phyloP scores from a whole-genome alignment of 2,329 filamentous ascomycete genomes.

The Metarhizium humberi region DNA sequence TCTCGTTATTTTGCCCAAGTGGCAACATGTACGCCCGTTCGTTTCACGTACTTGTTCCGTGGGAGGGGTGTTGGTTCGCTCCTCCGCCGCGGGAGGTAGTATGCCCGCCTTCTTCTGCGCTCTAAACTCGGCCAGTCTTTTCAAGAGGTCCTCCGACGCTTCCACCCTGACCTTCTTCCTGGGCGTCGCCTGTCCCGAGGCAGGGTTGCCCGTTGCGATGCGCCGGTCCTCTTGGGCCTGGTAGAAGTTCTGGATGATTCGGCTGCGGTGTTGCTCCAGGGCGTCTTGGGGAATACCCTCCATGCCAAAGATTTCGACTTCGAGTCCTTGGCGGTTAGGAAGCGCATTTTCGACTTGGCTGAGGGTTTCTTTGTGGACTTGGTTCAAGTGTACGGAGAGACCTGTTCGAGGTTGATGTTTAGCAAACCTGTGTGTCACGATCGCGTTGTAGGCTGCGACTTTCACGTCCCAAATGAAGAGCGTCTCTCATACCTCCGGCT shows the following conservation, averaged over 20 bases:
- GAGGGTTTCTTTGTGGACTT: slow-evolving; percentile 93
- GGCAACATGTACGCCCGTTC: too few species aligned
- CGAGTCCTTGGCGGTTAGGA: slow-evolving; percentile 72
- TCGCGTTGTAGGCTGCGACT: background rate
- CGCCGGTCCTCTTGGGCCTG: slow-evolving; percentile 76
- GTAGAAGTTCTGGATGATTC: slow-evolving; percentile 78
- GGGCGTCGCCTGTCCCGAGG: slow-evolving; percentile 52
- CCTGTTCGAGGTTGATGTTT: slow-evolving; percentile 38
- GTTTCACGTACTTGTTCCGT: slow-evolving; percentile 19
- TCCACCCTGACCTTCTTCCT: slow-evolving; percentile 67
- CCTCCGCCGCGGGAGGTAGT: background rate
- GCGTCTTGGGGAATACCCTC: slow-evolving; percentile 89
- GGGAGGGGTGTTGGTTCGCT: background rate
- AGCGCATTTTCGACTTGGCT: slow-evolving; percentile 86
- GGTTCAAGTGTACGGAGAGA: slow-evolving; percentile 93
- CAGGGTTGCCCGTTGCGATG: slow-evolving; percentile 74
- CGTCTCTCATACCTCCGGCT: slow-evolving; percentile 64
- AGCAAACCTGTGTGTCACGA: background rate
- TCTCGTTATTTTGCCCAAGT: too few species aligned
- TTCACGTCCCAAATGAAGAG: background rate
- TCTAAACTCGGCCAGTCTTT: slow-evolving; percentile 68
- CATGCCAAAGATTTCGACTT: slow-evolving; percentile 97
- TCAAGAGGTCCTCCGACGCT: slow-evolving; percentile 67
- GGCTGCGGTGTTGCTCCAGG: slow-evolving; percentile 72
- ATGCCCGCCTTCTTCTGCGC: slow-evolving; percentile 38